Conservation (phyloP, 1,139 yeast genomes). For the Candida labiduridarum region DNA sequence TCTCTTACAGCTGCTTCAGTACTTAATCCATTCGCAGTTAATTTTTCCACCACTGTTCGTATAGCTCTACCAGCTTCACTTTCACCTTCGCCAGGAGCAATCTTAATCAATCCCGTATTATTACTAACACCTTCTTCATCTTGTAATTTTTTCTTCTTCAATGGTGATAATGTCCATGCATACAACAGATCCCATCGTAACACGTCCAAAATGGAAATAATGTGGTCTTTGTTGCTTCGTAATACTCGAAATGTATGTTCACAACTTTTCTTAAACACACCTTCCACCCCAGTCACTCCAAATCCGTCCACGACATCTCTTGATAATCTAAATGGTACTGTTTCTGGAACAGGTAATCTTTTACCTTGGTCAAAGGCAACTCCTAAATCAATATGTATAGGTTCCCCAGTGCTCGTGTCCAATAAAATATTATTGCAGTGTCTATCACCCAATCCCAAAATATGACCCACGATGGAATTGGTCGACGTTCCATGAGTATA, state of each 20-base stretch:
- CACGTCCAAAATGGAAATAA: conserved; percentile 82
- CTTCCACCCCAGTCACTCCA: conserved; percentile 82
- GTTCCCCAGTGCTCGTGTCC: conserved; percentile 83
- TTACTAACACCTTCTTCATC: conserved; percentile 29
- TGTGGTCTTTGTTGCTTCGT: conserved; percentile 65
- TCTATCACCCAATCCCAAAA: conserved; percentile 92
- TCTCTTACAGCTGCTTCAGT: conserved; percentile 85
- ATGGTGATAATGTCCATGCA: conserved; percentile 83
- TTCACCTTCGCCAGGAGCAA: conserved; percentile 51
- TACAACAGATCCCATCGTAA: conserved; percentile 91
- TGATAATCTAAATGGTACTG: conserved; percentile 90
- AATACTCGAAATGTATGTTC: conserved; percentile 74
- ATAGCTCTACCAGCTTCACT: conserved; percentile 84
- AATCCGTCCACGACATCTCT: conserved; percentile 91
- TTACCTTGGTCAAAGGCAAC: conserved; percentile 95
- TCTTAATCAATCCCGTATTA: neutral
- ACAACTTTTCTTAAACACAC: conserved; percentile 70
- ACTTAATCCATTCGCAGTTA: conserved; percentile 67
- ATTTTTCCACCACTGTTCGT: conserved; percentile 68
- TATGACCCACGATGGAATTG: conserved; percentile 81
- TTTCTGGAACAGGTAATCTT: conserved; percentile 81
- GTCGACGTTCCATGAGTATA: conserved; percentile 85
- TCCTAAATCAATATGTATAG: conserved; percentile 94
- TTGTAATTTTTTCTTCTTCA: conserved; percentile 60
- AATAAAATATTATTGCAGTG: conserved; percentile 88